A percentile compares a stretch with the other conserved stretches of the same genome.
Evolutionary conservation across 2,329 filamentous ascomycete genomes (phyloP).

Genomic region (Pleoardoris graminearum): DNA sequence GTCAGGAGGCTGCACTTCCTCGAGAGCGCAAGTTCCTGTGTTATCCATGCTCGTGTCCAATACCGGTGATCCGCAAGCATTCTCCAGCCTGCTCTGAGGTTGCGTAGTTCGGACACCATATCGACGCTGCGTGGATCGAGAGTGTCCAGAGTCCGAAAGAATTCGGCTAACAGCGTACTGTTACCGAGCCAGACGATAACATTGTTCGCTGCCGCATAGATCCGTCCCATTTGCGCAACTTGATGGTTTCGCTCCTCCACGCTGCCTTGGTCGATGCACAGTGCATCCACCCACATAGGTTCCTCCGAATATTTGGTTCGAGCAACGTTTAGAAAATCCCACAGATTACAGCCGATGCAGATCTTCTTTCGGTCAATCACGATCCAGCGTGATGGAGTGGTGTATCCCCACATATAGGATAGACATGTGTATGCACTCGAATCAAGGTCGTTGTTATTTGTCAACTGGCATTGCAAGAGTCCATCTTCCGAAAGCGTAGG

Average conservation of each 20-base stretch:
- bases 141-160: neutral
- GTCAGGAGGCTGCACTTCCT: neutral
- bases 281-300: constrained; percentile 10
- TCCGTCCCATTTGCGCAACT: constrained; percentile 8
- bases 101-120: neutral
- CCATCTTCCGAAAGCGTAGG: neutral
- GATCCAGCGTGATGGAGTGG: neutral
- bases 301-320: neutral
- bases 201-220: neutral
- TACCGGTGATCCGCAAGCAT: neutral
- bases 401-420: neutral
- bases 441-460: neutral
- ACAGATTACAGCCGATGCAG: neutral
- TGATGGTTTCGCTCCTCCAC: constrained; percentile 5
- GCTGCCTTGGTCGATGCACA: constrained; percentile 13
- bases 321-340: neutral
- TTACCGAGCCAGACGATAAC: constrained; percentile 19
- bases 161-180: neutral
- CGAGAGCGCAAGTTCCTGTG: neutral
- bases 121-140: neutral
- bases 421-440: neutral
- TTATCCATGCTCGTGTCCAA: neutral
- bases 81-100: neutral
- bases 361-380: neutral
- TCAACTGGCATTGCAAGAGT: neutral